A percentile compares a stretch with the other conserved stretches of the same genome.
Conservation (phyloP, 2,329 filamentous ascomycete genomes). For the Exophiala sp. region DNA sequence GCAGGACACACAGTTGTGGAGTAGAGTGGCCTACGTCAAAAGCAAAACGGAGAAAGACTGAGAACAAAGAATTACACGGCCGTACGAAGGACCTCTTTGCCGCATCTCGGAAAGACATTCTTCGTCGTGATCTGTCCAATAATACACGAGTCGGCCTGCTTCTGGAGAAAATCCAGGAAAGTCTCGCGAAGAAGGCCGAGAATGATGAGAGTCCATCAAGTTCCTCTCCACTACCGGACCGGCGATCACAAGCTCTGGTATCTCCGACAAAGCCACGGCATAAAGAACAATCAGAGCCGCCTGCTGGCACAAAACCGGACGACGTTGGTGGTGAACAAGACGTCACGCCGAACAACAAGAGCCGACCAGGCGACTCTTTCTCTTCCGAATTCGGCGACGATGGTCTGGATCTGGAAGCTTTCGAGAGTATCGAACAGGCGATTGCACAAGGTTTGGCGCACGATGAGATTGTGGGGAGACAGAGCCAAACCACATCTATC, state of each 20-base stretch:
- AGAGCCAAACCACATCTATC: no score
- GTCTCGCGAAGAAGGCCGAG: constrained; percentile 36
- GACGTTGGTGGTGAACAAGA: neutral
- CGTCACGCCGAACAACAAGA: neutral
- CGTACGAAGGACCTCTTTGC: constrained; percentile 46
- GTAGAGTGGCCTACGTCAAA: constrained; percentile 63
- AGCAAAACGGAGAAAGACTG: constrained; percentile 61
- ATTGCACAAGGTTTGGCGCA: constrained; percentile 10
- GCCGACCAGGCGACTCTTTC: constrained; percentile 3
- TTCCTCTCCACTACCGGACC: constrained; percentile 42
- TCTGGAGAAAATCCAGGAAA: constrained; percentile 62
- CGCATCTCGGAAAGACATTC: constrained; percentile 39
- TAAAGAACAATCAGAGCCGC: neutral
- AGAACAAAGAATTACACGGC: constrained; percentile 43
- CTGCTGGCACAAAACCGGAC: neutral
- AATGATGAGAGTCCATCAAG: constrained; percentile 37
- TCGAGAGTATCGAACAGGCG: constrained; percentile 37
- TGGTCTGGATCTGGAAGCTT: constrained; percentile 44
- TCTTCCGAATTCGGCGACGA: constrained; percentile 46
- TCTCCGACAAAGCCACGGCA: constrained; percentile 18
- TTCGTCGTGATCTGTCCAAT: constrained; percentile 39
- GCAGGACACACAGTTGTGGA: constrained; percentile 66
- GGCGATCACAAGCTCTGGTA: constrained; percentile 14
- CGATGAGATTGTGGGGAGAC: no score
- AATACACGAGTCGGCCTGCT: constrained; percentile 54